Evolutionary conservation across 495 filamentous ascomycete species (phyloP).

Genomic region (Trichocladium uniseriatum): DNA sequence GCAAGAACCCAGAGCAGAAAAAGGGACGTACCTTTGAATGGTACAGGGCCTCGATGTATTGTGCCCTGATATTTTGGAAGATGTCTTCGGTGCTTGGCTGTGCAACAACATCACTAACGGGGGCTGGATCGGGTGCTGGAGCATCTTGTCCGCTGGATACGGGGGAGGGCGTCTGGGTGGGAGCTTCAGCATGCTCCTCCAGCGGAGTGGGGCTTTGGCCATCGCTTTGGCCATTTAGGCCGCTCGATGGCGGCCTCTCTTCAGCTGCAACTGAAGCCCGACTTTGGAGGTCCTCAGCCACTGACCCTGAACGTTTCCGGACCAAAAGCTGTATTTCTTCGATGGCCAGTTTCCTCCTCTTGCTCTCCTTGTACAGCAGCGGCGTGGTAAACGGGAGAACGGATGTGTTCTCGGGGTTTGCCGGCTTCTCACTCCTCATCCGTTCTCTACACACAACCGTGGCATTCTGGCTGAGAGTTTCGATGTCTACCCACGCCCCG

Average conservation of each 20-base stretch:
- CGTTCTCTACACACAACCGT: slow-evolving; percentile 30
- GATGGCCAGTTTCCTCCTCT: slow-evolving; percentile 44
- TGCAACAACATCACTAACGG: slow-evolving; percentile 14
- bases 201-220: too few species aligned
- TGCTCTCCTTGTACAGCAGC: slow-evolving; percentile 33
- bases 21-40: slow-evolving; percentile 60
- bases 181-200: not conserved
- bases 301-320: slow-evolving; percentile 18
- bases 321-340: slow-evolving; percentile 39
- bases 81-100: slow-evolving; percentile 55
- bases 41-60: slow-evolving; percentile 87
- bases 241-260: slow-evolving; percentile 1
- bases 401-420: slow-evolving; percentile 2
- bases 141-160: not conserved
- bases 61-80: slow-evolving; percentile 57
- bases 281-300: slow-evolving; percentile 24
- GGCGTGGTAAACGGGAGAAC: slow-evolving; percentile 25
- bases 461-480: slow-evolving; percentile 35
- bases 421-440: slow-evolving; percentile 8
- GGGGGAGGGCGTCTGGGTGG: not conserved
- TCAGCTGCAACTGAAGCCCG: not conserved
- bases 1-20: not conserved
- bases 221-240: not conserved
- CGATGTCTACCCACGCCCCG: slow-evolving; percentile 51
- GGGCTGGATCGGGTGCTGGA: not conserved